Evolutionary conservation across 306 rosid species (phyloP).

Genomic region (Gynostemma pentaphyllum): DNA sequence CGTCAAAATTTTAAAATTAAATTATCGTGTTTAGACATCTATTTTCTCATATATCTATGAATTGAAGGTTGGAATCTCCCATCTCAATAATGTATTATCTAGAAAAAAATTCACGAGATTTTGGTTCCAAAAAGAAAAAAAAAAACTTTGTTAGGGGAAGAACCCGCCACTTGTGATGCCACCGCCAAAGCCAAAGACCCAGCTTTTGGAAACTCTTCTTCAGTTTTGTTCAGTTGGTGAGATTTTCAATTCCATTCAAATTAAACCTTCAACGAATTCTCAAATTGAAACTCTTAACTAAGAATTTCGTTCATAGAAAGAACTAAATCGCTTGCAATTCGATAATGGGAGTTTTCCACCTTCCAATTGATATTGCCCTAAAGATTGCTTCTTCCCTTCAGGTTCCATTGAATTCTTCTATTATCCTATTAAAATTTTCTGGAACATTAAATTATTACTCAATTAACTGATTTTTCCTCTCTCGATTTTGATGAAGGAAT

Average conservation of each 20-base stretch:
- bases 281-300: background rate
- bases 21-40: no score
- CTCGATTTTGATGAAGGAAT: conserved; percentile 24
- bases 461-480: background rate
- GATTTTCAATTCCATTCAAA: background rate
- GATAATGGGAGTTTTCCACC: conserved; percentile 11
- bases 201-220: background rate
- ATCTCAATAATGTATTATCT: no score
- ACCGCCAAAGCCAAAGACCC: background rate
- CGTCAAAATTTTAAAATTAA: no score
- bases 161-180: background rate
- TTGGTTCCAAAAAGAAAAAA: no score
- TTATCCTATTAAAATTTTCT: background rate
- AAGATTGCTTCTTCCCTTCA: conserved; percentile 56
- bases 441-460: background rate
- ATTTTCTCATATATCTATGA: no score
- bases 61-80: no score
- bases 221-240: background rate
- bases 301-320: background rate
- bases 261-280: background rate
- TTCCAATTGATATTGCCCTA: conserved; percentile 53
- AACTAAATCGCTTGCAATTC: conserved; percentile 7
- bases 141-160: no score
- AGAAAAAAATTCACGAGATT: no score
- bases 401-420: conserved; percentile 17